These are phyloP conservation scores for Hysterium pulicare DNA, from an alignment of 2,329 filamentous ascomycete genomes.

Conservation along the genomic window DNA sequence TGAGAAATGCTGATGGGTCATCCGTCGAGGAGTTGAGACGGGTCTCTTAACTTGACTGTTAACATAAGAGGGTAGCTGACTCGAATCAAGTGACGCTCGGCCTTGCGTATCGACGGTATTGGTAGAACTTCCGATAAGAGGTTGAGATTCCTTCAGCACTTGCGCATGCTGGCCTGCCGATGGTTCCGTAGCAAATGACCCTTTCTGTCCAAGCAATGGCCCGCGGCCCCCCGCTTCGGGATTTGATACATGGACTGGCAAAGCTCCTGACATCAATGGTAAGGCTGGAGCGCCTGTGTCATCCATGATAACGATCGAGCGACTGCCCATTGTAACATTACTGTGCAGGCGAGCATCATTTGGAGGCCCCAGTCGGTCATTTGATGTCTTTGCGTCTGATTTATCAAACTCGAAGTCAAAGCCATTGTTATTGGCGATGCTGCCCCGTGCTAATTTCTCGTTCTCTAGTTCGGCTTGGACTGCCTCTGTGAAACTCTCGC, in stretches of 20 bases:
- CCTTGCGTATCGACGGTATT: no score
- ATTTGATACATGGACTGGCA: slow-evolving; percentile 21
- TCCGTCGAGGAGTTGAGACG: neutral
- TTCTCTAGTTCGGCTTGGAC: slow-evolving; percentile 59
- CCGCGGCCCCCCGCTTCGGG: no score
- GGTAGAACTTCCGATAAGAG: no score
- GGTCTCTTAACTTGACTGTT: neutral
- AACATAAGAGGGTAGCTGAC: slow-evolving; percentile 7
- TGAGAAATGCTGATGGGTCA: neutral
- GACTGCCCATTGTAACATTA: slow-evolving; percentile 73
- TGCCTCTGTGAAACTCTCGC: slow-evolving; percentile 74
- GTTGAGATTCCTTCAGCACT: no score
- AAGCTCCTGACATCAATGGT: slow-evolving; percentile 52
- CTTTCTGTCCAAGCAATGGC: no score
- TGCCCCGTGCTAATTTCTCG: slow-evolving; percentile 25
- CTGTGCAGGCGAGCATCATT: slow-evolving; percentile 43
- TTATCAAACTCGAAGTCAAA: slow-evolving; percentile 37
- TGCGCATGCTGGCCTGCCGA: no score
- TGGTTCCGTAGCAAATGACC: no score
- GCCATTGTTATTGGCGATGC: slow-evolving; percentile 20
- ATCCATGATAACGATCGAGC: slow-evolving; percentile 86
- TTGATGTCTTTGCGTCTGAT: slow-evolving; percentile 11
- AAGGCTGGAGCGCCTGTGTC: slow-evolving; percentile 57
- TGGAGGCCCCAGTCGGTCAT: slow-evolving; percentile 7
- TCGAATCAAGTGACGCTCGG: slow-evolving; percentile 16